phyloP scores from a whole-genome alignment of 371 early-diverging fungal species.

The Mycotypha africana region DNA sequence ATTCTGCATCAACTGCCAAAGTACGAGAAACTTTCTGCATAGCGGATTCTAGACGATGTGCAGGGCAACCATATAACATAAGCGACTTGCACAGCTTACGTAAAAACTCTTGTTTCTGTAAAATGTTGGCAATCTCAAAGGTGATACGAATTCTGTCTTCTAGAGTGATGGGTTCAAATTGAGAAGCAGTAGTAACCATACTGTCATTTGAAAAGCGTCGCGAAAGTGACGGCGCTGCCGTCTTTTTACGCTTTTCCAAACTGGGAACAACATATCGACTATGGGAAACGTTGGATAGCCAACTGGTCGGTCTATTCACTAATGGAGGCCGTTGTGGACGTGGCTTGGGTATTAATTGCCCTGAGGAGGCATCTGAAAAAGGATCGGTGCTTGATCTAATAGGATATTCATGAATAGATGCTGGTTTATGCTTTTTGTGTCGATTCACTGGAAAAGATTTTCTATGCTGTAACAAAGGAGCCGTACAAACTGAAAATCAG shows the following conservation, averaged over 20 bases:
- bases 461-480: neutral
- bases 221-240: slow-evolving; percentile 15
- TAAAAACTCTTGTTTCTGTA: slow-evolving; percentile 56
- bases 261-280: slow-evolving; percentile 38
- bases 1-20: slow-evolving; percentile 61
- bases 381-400: slow-evolving; percentile 6
- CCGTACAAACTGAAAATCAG: no score
- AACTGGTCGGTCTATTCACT: slow-evolving; percentile 31
- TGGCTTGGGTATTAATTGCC: neutral
- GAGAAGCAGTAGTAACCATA: slow-evolving; percentile 43
- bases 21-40: slow-evolving; percentile 46
- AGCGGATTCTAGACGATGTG: slow-evolving; percentile 55
- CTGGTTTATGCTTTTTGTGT: neutral
- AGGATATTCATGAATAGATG: slow-evolving; percentile 6
- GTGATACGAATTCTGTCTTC: slow-evolving; percentile 57
- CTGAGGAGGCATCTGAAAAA: neutral
- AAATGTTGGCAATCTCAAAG: slow-evolving; percentile 53
- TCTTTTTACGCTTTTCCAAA: slow-evolving; percentile 29
- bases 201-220: slow-evolving; percentile 33
- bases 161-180: slow-evolving; percentile 40
- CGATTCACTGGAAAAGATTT: neutral
- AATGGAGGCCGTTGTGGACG: slow-evolving; percentile 24
- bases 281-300: slow-evolving; percentile 30
- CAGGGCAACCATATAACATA: slow-evolving; percentile 55
- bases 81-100: slow-evolving; percentile 44